A percentile compares a stretch with the other conserved stretches of the same genome.
Conservation (phyloP, 179 eudicot species). For the Sideroxylon spinosum region DNA sequence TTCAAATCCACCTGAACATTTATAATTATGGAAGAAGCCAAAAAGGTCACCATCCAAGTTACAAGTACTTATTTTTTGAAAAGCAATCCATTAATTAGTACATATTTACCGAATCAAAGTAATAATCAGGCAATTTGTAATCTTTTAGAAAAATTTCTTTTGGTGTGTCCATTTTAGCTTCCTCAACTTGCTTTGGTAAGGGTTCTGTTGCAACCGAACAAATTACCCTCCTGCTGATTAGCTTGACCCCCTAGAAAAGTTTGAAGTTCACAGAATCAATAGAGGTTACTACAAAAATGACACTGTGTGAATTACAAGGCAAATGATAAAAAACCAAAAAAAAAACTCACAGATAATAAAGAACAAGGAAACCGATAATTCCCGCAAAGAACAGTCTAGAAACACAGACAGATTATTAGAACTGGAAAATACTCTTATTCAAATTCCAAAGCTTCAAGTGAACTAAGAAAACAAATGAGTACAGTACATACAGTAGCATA, state of each 20-base stretch:
- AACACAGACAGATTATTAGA: slow-evolving; percentile 14
- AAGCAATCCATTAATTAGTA: background rate
- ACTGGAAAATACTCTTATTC: background rate
- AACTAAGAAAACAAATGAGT: background rate
- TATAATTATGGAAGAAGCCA: background rate
- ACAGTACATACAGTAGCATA: background rate
- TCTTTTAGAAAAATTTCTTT: slow-evolving; percentile 90
- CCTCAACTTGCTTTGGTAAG: slow-evolving; percentile 53
- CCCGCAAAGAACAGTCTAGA: slow-evolving; percentile 44
- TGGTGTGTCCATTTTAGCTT: slow-evolving; percentile 71
- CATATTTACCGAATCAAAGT: slow-evolving; percentile 67
- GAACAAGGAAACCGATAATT: slow-evolving; percentile 38
- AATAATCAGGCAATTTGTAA: slow-evolving; percentile 89
- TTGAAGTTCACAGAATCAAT: slow-evolving; percentile 13
- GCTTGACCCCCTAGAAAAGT: slow-evolving; percentile 41
- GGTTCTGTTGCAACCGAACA: slow-evolving; percentile 84
- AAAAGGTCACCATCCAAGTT: slow-evolving; percentile 8
- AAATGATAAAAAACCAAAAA: slow-evolving; percentile 2
- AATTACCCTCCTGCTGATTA: slow-evolving; percentile 47
- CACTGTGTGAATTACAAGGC: background rate
- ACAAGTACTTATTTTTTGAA: background rate
- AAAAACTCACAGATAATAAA: slow-evolving; percentile 47
- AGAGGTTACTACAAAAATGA: slow-evolving; percentile 2
- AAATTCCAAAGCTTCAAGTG: background rate
- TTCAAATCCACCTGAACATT: slow-evolving; percentile 75